Conservation (phyloP, 176 grass and related monocot species). For the Thinopyrum elongatum region DNA sequence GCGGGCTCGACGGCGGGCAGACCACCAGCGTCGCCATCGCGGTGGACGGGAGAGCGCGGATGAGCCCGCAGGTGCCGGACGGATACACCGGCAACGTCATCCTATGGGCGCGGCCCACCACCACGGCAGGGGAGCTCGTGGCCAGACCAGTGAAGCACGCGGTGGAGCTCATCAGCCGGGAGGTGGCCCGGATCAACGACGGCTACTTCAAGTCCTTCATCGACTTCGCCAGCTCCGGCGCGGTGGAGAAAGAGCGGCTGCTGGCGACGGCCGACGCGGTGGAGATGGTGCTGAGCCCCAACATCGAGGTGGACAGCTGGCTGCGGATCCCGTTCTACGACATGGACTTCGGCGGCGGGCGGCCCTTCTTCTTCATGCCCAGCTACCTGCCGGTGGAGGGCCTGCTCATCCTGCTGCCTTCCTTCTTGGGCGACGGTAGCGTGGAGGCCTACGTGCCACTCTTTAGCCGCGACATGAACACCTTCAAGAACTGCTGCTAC, state of each 20-base stretch:
- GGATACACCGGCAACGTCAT: constrained; percentile 32
- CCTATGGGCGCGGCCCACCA: constrained; percentile 26
- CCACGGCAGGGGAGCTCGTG: background rate
- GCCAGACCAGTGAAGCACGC: constrained; percentile 8
- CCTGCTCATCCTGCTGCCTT: constrained; percentile 19
- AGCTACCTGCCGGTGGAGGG: constrained; percentile 34
- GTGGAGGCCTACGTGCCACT: constrained; percentile 24
- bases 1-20: constrained; percentile 8
- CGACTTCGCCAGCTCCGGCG: constrained; percentile 19
- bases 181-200: constrained; percentile 12
- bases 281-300: constrained; percentile 24
- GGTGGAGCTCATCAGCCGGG: constrained; percentile 28
- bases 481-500: constrained; percentile 32
- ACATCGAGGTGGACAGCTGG: constrained; percentile 34
- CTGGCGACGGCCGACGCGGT: constrained; percentile 18
- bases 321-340: constrained; percentile 34
- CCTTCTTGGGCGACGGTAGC: constrained; percentile 23
- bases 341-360: constrained; percentile 30
- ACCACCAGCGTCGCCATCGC: constrained; percentile 25
- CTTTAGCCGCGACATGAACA: constrained; percentile 26
- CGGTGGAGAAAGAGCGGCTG: constrained; percentile 2
- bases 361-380: constrained; percentile 37
- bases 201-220: constrained; percentile 38
- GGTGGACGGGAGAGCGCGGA: constrained; percentile 17
- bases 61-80: constrained; percentile 16